These are phyloP conservation scores for Fusarium sp. DNA, from an alignment of 2,329 filamentous ascomycete genomes.

Conservation along the genomic window DNA sequence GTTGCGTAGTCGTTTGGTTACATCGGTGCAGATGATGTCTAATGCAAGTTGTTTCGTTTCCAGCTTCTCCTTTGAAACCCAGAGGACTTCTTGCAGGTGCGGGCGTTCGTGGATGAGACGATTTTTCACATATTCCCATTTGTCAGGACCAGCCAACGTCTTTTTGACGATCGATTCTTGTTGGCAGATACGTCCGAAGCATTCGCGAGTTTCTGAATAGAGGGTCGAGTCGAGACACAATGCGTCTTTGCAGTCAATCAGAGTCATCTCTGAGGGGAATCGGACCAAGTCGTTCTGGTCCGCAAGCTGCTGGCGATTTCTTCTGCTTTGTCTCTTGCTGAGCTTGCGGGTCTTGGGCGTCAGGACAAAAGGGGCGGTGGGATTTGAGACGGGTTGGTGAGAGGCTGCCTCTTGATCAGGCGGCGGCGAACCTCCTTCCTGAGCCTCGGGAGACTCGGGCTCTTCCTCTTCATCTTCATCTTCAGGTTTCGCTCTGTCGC, in stretches of 20 bases:
- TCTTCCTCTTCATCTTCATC: conserved; percentile 18
- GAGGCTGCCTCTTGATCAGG: conserved; percentile 6
- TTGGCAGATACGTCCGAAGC: conserved; percentile 74
- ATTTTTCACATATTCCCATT: conserved; percentile 75
- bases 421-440: conserved; percentile 16
- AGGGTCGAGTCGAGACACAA: conserved; percentile 68
- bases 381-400: conserved; percentile 1
- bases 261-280: conserved; percentile 82
- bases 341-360: conserved; percentile 4
- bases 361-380: not conserved
- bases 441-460: conserved; percentile 9
- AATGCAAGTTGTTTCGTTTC: conserved; percentile 73
- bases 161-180: conserved; percentile 75
- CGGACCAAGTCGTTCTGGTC: conserved; percentile 73
- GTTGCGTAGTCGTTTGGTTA: conserved; percentile 79
- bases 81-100: conserved; percentile 69
- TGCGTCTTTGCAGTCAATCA: conserved; percentile 77
- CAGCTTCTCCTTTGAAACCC: conserved; percentile 62
- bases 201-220: conserved; percentile 70
- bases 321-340: conserved; percentile 65
- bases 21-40: conserved; percentile 81
- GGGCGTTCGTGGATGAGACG: conserved; percentile 69
- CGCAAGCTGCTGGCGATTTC: conserved; percentile 72
- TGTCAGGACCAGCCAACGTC: conserved; percentile 73
- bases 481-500: conserved; percentile 56